Conservation (phyloP, 345 rosid species). For the Dovyalis caffra region DNA sequence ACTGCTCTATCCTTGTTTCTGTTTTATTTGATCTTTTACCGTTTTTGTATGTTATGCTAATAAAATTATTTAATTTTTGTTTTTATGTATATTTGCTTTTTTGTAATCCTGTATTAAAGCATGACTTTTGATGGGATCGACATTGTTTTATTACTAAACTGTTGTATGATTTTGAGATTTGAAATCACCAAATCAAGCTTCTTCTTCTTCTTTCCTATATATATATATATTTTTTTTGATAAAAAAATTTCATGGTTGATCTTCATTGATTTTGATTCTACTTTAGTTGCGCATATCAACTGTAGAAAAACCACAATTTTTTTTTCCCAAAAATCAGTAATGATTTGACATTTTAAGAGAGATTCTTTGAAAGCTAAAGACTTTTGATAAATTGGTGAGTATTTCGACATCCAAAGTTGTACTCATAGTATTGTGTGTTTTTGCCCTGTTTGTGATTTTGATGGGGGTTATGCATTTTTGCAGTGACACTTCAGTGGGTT, state of each 20-base stretch:
- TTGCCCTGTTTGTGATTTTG: neutral
- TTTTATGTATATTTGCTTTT: neutral
- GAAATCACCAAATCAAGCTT: neutral
- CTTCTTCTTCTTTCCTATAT: neutral
- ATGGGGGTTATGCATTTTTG: neutral
- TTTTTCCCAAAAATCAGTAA: neutral
- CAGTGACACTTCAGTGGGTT: slow-evolving; percentile 31
- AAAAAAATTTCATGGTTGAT: neutral
- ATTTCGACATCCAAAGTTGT: neutral
- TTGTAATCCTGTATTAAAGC: neutral
- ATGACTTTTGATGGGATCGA: neutral
- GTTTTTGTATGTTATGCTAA: neutral
- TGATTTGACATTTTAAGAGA: neutral
- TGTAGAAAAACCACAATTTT: neutral
- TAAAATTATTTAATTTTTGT: neutral
- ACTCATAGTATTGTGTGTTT: neutral
- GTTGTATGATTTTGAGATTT: neutral
- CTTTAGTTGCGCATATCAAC: neutral
- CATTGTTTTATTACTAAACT: neutral
- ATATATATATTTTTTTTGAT: neutral
- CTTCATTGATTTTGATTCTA: neutral
- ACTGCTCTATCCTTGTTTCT: neutral
- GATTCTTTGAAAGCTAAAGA: neutral
- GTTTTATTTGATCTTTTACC: neutral
- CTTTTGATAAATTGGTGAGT: neutral